phyloP scores from a whole-genome alignment of 2,329 filamentous ascomycete species.

The Akanthomyces dipterigenus region DNA sequence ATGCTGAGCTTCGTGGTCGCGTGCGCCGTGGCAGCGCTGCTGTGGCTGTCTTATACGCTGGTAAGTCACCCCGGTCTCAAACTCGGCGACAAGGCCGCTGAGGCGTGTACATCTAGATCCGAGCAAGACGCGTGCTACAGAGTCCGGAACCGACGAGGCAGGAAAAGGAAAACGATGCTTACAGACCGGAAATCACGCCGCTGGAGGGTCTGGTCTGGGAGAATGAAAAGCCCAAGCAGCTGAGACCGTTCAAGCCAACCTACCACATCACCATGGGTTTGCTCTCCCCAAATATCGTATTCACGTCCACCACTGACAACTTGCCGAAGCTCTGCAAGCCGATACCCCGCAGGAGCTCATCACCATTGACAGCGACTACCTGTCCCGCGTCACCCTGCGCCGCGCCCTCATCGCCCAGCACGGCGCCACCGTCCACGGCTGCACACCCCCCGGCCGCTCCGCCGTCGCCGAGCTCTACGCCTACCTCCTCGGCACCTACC shows the following conservation, averaged over 20 bases:
- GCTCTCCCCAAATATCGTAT: too few relatives aligned
- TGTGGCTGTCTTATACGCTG: constrained; percentile 1
- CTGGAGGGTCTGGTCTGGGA: constrained; percentile 1
- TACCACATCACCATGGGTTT: constrained; percentile 51
- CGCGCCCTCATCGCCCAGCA: constrained; percentile 33
- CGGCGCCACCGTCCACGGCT: constrained; percentile 34
- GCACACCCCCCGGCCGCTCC: constrained; percentile 29
- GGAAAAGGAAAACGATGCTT: neutral
- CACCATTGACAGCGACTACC: constrained; percentile 45
- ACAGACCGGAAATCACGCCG: neutral
- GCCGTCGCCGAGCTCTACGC: constrained; percentile 43
- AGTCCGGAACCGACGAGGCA: neutral
- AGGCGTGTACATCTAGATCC: neutral
- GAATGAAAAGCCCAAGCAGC: constrained; percentile 1
- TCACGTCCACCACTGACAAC: neutral
- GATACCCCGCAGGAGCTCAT: constrained; percentile 43
- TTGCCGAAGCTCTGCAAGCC: constrained; percentile 30
- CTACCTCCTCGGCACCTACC: constrained; percentile 39
- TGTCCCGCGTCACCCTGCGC: constrained; percentile 34
- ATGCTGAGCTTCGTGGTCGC: neutral
- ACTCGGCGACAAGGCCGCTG: neutral
- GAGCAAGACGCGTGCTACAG: neutral
- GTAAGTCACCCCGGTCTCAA: neutral
- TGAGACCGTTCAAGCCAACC: constrained; percentile 38
- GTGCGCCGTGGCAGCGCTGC: neutral